Evolutionary conservation across 805 yeast genomes (phyloP).

Genomic region (Saccharomycopsis babjevae): DNA sequence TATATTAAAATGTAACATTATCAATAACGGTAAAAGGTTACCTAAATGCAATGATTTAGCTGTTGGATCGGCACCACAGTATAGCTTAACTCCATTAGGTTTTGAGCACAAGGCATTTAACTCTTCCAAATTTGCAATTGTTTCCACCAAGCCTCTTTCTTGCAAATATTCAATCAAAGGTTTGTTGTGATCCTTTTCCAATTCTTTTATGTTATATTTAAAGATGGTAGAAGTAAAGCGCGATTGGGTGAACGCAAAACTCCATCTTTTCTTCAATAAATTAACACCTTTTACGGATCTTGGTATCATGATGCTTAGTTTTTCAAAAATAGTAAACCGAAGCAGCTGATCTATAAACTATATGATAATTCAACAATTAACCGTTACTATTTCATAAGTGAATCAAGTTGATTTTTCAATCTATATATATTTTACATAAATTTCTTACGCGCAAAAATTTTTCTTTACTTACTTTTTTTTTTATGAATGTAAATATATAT

Average conservation of each 20-base stretch:
- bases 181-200: constrained; percentile 25
- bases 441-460: neutral
- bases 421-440: no score
- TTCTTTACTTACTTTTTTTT: neutral
- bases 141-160: constrained; percentile 39
- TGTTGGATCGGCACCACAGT: constrained; percentile 96
- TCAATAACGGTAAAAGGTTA: constrained; percentile 78
- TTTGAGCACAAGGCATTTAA: constrained; percentile 27
- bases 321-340: no score
- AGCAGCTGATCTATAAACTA: no score
- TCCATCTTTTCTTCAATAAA: neutral
- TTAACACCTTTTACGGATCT: neutral
- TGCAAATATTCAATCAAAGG: constrained; percentile 33
- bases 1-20: constrained; percentile 69
- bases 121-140: constrained; percentile 27
- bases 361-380: no score
- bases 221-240: constrained; percentile 9
- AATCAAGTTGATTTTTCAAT: neutral
- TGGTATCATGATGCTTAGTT: neutral
- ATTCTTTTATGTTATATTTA: constrained; percentile 19
- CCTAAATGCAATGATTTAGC: constrained; percentile 87
- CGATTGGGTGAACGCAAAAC: neutral
- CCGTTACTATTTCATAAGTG: neutral
- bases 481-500: neutral
- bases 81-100: constrained; percentile 33